These are phyloP conservation scores for Erysimum cheiri DNA, from an alignment of 441 rosid species.

Conservation along the genomic window DNA sequence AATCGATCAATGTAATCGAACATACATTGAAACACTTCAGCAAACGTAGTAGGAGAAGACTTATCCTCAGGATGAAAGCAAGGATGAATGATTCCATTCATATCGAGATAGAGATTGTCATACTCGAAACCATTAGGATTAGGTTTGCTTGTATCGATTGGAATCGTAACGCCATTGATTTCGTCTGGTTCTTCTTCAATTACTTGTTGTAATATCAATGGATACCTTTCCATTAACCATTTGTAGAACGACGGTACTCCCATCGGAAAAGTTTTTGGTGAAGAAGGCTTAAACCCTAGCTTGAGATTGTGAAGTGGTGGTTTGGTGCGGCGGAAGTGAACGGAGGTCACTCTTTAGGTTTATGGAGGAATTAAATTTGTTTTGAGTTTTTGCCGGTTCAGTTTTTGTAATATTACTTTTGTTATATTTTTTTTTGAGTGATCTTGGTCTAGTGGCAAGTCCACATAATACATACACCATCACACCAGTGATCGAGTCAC, in stretches of 20 bases:
- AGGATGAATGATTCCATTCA: conserved; percentile 93
- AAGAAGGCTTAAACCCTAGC: neutral
- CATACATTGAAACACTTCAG: conserved; percentile 81
- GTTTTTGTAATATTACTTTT: no score
- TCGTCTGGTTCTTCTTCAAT: conserved; percentile 80
- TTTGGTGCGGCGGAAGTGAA: neutral
- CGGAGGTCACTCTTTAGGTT: no score
- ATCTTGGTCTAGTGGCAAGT: no score
- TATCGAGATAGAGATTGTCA: conserved; percentile 89
- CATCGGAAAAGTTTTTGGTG: conserved; percentile 43
- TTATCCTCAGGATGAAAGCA: conserved; percentile 95
- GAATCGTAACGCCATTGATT: conserved; percentile 55
- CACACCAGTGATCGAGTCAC: no score
- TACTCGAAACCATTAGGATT: conserved; percentile 76
- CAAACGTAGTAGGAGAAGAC: conserved; percentile 80
- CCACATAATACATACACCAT: no score
- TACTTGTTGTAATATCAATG: conserved; percentile 58
- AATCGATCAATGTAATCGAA: conserved; percentile 89
- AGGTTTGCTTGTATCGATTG: conserved; percentile 76
- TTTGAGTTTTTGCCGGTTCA: no score
- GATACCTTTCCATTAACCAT: conserved; percentile 87
- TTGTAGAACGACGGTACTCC: conserved; percentile 88
- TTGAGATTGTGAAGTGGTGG: neutral
- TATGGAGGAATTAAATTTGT: no score
- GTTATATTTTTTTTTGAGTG: no score